phyloP scores from a whole-genome alignment of 1,284 basidiomycete genomes.

The Tilletia horrida region DNA sequence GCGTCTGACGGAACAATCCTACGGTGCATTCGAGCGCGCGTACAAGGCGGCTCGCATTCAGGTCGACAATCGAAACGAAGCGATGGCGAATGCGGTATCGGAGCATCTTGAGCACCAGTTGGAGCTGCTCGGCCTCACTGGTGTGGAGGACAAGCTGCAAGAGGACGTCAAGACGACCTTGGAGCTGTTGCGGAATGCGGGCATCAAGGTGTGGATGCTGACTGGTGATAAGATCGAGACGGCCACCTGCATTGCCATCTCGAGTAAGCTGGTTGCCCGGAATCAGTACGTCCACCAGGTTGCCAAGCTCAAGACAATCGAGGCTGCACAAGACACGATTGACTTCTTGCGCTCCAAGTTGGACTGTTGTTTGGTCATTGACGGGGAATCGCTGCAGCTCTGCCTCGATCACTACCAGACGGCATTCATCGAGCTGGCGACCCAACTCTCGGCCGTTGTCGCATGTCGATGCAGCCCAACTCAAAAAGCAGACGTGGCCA shows the following conservation, averaged over 20 bases:
- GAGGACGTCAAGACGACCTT: slow-evolving; percentile 92
- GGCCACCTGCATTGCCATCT: slow-evolving; percentile 95
- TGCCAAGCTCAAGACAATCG: slow-evolving; percentile 77
- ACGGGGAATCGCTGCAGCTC: slow-evolving; percentile 94
- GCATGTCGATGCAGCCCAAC: slow-evolving; percentile 98
- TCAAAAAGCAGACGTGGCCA: slow-evolving; percentile 95
- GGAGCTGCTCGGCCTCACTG: slow-evolving; percentile 87
- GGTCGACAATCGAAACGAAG: slow-evolving; percentile 67
- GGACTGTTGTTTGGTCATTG: slow-evolving; percentile 96
- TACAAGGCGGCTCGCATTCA: slow-evolving; percentile 74
- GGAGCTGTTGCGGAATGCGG: slow-evolving; percentile 88
- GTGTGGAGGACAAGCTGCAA: slow-evolving; percentile 97
- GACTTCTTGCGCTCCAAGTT: slow-evolving; percentile 91
- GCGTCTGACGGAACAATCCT: slow-evolving; percentile 68
- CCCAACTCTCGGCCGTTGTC: slow-evolving; percentile 91
- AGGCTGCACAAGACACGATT: slow-evolving; percentile 81
- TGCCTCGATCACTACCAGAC: slow-evolving; percentile 83
- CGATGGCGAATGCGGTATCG: slow-evolving; percentile 71
- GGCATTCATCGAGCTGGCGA: slow-evolving; percentile 92
- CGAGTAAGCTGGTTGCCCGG: slow-evolving; percentile 88
- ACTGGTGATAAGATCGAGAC: slow-evolving; percentile 99
- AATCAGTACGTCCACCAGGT: slow-evolving; percentile 98
- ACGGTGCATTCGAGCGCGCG: slow-evolving; percentile 70
- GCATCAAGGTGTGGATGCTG: slow-evolving; percentile 99
- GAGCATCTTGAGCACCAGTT: slow-evolving; percentile 81